Evolutionary conservation across 441 rosid genomes (phyloP), one percentile per base, ranked within the genome.

Genomic region (Metrosideros polymorpha): DNA sequence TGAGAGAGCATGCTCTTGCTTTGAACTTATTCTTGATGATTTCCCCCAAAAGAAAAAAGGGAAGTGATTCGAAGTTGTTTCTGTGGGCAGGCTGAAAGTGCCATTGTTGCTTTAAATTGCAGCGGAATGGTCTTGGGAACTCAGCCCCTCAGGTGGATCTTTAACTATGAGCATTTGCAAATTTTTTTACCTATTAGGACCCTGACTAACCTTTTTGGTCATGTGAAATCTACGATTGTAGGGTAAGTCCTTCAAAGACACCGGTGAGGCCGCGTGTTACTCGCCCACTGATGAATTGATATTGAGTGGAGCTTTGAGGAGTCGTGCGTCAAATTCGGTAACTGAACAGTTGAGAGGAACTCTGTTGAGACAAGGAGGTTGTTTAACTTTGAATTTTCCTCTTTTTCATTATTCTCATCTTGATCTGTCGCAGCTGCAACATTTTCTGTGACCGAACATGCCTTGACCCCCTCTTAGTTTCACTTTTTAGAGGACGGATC

Each of bases 171-270:
- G 56, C 66, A 25, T 43, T 45, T 30, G 50, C 45, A 24, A 24
- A 76, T 50, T 15, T 66, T 82, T 56, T 86, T 30, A 14, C 39
- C 43, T 39, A 35, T 24, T 42, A 29, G 30, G 79, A 13, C 63
- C 39, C 84, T 29, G 2, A 30, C 32, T 71, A 57, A 84, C 51
- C 63, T 82, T 71, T 39, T 71, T 71, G 13, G 22, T 30, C 53
- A 77, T 75, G 75, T 86, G 54, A 25, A 61, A 47, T n/a, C 25
- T 83, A 88, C 17, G 19, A 45, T 45, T 61, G 54, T 85, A 95
- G 95, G 94, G 94, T 95, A 85, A 93, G 95, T 84, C 95, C 95
- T 6, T 94, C 95, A 82, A 94, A 94, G 93, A 95, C 96, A 85
- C 95, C 95, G 3, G 95, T 93, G 86, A 91, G 96, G 92, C 95